These are phyloP conservation scores for Talaromyces stipitatus DNA, from an alignment of 495 filamentous ascomycete species.

Conservation along the genomic window DNA sequence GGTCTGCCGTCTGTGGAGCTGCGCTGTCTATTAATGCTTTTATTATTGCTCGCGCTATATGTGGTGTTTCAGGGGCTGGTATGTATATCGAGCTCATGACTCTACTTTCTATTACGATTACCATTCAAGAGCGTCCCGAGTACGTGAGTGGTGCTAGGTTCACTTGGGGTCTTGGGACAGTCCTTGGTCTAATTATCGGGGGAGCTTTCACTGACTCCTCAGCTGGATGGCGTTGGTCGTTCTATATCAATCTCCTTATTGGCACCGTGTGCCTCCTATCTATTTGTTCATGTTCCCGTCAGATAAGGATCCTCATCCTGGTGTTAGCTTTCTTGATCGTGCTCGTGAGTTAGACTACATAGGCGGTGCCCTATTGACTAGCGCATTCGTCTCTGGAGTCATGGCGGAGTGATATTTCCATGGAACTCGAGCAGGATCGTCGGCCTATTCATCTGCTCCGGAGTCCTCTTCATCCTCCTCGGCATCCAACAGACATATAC, in stretches of 20 bases:
- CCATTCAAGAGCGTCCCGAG: slow-evolving; percentile 21
- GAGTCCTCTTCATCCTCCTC: slow-evolving; percentile 33
- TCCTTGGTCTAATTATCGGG: slow-evolving; percentile 54
- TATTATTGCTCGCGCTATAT: slow-evolving; percentile 46
- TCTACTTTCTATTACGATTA: slow-evolving; percentile 22
- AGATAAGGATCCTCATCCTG: slow-evolving; percentile 29
- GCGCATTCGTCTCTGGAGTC: slow-evolving; percentile 11
- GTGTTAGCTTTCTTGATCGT: neutral
- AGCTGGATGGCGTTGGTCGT: slow-evolving; percentile 58
- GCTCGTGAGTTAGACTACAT: slow-evolving; percentile 29
- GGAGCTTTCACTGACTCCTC: slow-evolving; percentile 50
- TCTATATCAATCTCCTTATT: slow-evolving; percentile 66
- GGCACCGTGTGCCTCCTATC: slow-evolving; percentile 43
- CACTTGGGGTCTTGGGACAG: slow-evolving; percentile 45
- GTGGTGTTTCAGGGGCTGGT: slow-evolving; percentile 24
- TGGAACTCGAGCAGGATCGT: slow-evolving; percentile 42
- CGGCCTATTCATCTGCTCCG: slow-evolving; percentile 38
- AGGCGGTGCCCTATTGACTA: slow-evolving; percentile 14
- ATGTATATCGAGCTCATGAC: slow-evolving; percentile 30
- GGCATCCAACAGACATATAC: slow-evolving; percentile 43
- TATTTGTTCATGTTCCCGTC: slow-evolving; percentile 50
- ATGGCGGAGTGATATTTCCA: slow-evolving; percentile 18
- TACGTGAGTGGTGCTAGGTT: slow-evolving; percentile 27
- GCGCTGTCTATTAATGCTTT: slow-evolving; percentile 44
- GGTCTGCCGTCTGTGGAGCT: slow-evolving; percentile 46